Evolutionary conservation across 169 alveolate genomes (phyloP), one percentile per base, ranked within the genome.

Genomic region (Toxoplasma gondii): DNA sequence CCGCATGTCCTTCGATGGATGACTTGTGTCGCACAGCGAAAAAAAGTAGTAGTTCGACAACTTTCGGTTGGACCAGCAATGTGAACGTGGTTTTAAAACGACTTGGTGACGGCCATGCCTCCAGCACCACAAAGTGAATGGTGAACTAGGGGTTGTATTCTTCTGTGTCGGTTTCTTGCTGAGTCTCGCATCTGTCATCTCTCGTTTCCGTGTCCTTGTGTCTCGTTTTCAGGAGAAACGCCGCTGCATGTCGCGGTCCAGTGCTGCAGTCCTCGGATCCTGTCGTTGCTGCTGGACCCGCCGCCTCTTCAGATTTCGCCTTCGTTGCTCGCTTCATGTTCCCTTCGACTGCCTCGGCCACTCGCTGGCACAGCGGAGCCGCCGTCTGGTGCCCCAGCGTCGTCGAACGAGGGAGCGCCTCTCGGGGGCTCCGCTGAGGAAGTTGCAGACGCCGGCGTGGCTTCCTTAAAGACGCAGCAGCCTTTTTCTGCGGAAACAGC

Each of bases 231-330:
- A 92, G 94, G 94, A 29, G 92, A 92, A 86, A 92, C 94, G 41
- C 92, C 94, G 39, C 94, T 92, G 45, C 94, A 92, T 31, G 92
- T 92, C 74, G 94, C 92, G 36, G 54, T 92, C 53, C 94, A 92
- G 78, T 69, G 70, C 31, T 92, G 94, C 80, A 81, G 83, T 38
- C 94, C 94, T 0, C 84, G 94, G n/a, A 92, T 84, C n/a, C 88
- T 92, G 31, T 92, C 94, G 5, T 74, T 92, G 22, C 86, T 92
- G 64, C 70, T 92, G 54, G 88, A 84, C 58, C 94, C 94, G 0
- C 94, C 94, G 38, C 80, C 91, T 34, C 69, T 54, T 29, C 74
- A 36, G 64, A 22, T 80, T n/a, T 53, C 94, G 64, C 81, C 80
- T 31, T 38, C 90, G n/a, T 17, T 43, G 90, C 41, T 82, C 49